Base-by-base conservation (phyloP, 73 alveolate species). In the Stentor roeselii region DNA sequence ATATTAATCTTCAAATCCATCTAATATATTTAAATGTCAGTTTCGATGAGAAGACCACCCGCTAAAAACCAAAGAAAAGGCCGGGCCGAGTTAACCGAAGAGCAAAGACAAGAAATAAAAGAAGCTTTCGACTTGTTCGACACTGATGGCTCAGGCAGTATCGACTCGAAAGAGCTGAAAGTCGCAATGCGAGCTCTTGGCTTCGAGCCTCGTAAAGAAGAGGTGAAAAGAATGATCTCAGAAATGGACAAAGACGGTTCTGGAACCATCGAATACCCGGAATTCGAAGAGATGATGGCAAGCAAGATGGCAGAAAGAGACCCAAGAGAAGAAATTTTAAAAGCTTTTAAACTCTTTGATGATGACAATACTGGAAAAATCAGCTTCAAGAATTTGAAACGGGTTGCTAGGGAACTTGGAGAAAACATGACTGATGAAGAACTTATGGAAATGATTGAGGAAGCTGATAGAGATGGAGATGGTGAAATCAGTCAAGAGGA, bases 141-240 rank as follows among this genome's bases (percentile, higher is more conserved):
- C 80, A 94, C 98, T 59, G 98, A 95, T 84, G 94, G 96, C 4
- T 84, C 97, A 42, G 99, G 99, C 40, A 93, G 94, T 84, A 95
- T 97, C 82, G 99, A 97, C 82, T 96, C 99, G 38, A 95, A 96
- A 90, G 99, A 91, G 90, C 95, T 96, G 39, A 96, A 95, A 83
- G 99, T 97, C 32, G 99, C 99, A 60, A 97, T 97, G 99, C 83
- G 99, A 39, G 99, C 99, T 27, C 94, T 97, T 41, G 99, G 99
- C 30, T 97, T 97, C 84, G 99, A 97, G 88, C 99, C 99, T 36
- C 96, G 95, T 92, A 97, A 97, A 91, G 99, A 97, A 88, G 99
- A 96, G 85, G 94, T 93, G 1, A 87, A 90, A 61, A 88, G 90
- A 83, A 92, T 95, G 93, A 91, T 95, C 82, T 83, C 94, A n/a